Conservation (phyloP, 495 filamentous ascomycete genomes). For the Neurospora africana region DNA sequence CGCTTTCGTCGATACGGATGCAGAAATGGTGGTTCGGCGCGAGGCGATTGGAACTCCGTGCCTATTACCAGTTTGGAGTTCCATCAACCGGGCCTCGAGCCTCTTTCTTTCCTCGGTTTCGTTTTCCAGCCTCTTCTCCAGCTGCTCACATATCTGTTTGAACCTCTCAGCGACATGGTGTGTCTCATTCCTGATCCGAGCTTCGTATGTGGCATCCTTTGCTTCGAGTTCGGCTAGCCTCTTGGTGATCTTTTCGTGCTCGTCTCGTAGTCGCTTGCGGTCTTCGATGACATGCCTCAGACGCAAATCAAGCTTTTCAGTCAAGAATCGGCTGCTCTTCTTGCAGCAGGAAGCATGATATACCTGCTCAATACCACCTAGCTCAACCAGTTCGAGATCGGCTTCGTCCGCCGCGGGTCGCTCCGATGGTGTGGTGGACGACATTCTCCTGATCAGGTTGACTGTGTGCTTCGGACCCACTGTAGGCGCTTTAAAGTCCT, state of each 20-base stretch:
- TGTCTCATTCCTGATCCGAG: slow-evolving; percentile 19
- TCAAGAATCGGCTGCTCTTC: slow-evolving; percentile 21
- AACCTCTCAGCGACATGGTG: slow-evolving; percentile 11
- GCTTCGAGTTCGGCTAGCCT: slow-evolving; percentile 22
- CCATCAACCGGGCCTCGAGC: slow-evolving; percentile 8
- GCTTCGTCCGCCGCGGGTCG: slow-evolving; percentile 24
- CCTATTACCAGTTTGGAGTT: slow-evolving; percentile 4
- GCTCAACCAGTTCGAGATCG: slow-evolving; percentile 21
- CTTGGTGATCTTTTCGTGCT: slow-evolving; percentile 15
- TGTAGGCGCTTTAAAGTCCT: slow-evolving; percentile 21
- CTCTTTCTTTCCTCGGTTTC: slow-evolving; percentile 14
- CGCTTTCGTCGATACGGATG: neutral
- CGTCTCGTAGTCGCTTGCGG: slow-evolving; percentile 15
- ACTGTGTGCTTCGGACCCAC: slow-evolving; percentile 27
- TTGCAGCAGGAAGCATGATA: slow-evolving; percentile 33
- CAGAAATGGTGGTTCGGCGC: neutral
- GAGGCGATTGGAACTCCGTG: neutral
- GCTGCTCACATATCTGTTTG: slow-evolving; percentile 14
- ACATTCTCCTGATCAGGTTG: slow-evolving; percentile 23
- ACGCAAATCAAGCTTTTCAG: slow-evolving; percentile 18
- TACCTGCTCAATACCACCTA: slow-evolving; percentile 33
- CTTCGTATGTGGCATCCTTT: slow-evolving; percentile 24
- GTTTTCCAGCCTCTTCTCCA: slow-evolving; percentile 21
- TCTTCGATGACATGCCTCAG: slow-evolving; percentile 15
- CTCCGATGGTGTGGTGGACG: slow-evolving; percentile 11